Percentiles rank a stretch among this genome's conserved stretches.
phyloP scores from a whole-genome alignment of 2,329 filamentous ascomycete species.

The Cercospora zeae-maydis region DNA sequence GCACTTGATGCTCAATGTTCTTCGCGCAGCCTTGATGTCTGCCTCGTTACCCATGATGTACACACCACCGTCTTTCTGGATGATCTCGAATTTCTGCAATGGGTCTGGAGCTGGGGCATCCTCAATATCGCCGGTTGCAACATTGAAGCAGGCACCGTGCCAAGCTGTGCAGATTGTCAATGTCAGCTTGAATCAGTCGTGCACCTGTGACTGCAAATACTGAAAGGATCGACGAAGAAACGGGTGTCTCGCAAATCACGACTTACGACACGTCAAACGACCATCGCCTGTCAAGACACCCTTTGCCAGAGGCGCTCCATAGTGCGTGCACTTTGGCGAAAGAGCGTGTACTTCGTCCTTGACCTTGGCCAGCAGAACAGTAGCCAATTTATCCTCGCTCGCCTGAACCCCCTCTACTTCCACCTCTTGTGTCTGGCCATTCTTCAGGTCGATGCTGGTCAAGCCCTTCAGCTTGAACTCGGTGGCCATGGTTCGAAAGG shows the following conservation, averaged over 20 bases:
- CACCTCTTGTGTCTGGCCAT: slow-evolving; percentile 79
- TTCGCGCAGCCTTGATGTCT: slow-evolving; percentile 70
- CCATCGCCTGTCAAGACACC: slow-evolving; percentile 80
- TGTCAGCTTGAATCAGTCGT: neutral
- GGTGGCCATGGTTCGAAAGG: slow-evolving; percentile 41
- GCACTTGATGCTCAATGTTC: slow-evolving; percentile 72
- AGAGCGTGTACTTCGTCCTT: slow-evolving; percentile 73
- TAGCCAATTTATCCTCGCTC: slow-evolving; percentile 58
- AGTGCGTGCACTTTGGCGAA: slow-evolving; percentile 82
- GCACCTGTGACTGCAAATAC: too few species aligned
- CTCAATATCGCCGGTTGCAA: slow-evolving; percentile 85
- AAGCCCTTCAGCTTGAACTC: slow-evolving; percentile 69
- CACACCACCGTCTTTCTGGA: slow-evolving; percentile 75
- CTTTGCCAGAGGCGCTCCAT: slow-evolving; percentile 82
- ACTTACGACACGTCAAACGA: slow-evolving; percentile 68
- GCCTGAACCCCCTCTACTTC: slow-evolving; percentile 82
- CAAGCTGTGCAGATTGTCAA: slow-evolving; percentile 51
- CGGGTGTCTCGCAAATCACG: neutral
- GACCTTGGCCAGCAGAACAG: slow-evolving; percentile 74
- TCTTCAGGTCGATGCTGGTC: slow-evolving; percentile 67
- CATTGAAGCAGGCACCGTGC: slow-evolving; percentile 96
- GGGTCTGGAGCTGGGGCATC: slow-evolving; percentile 87
- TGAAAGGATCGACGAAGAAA: neutral
- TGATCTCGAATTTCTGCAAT: slow-evolving; percentile 76
- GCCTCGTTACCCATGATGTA: slow-evolving; percentile 80